Percentiles rank a stretch among this genome's conserved stretches.
Evolutionary conservation across 495 filamentous ascomycete genomes (phyloP).

Genomic region (Podospora australis): DNA sequence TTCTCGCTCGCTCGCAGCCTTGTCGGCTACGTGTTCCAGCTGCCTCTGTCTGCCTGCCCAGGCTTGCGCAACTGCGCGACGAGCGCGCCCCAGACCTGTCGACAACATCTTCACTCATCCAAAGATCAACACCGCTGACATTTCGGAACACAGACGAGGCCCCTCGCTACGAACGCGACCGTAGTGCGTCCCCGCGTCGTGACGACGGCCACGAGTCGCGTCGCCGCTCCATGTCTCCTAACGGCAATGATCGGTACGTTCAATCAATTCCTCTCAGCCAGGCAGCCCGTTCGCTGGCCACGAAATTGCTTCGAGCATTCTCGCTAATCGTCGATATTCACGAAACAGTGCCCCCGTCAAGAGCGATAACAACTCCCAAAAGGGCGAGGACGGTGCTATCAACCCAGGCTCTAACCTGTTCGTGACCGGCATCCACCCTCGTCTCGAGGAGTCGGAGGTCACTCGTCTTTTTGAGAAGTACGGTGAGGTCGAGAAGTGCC

Average conservation of each 20-base stretch:
- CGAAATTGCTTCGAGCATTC: background rate
- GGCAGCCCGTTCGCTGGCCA: background rate
- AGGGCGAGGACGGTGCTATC: slow-evolving; percentile 69
- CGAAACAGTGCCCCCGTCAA: slow-evolving; percentile 20
- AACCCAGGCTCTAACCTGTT: slow-evolving; percentile 98
- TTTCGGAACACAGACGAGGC: slow-evolving; percentile 52
- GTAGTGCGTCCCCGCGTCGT: slow-evolving; percentile 89
- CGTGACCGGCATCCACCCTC: slow-evolving; percentile 95
- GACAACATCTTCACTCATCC: background rate
- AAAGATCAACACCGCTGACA: background rate
- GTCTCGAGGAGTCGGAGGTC: slow-evolving; percentile 84
- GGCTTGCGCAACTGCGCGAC: too few relatives aligned
- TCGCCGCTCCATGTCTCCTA: slow-evolving; percentile 71
- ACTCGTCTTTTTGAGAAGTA: slow-evolving; percentile 97
- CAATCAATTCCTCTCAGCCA: background rate
- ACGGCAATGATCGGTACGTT: slow-evolving; percentile 65
- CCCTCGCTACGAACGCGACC: slow-evolving; percentile 69
- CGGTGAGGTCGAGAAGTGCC: slow-evolving; percentile 96
- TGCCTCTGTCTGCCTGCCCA: too few relatives aligned
- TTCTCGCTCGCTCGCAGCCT: background rate
- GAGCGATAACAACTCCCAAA: slow-evolving; percentile 36
- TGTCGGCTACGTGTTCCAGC: too few relatives aligned
- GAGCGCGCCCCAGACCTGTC: background rate
- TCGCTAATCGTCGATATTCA: slow-evolving; percentile 4
- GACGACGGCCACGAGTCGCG: slow-evolving; percentile 62